A percentile compares a stretch with the other conserved stretches of the same genome.
phyloP scores from a whole-genome alignment of 139 green algal species.

The Chlorella sp. region DNA sequence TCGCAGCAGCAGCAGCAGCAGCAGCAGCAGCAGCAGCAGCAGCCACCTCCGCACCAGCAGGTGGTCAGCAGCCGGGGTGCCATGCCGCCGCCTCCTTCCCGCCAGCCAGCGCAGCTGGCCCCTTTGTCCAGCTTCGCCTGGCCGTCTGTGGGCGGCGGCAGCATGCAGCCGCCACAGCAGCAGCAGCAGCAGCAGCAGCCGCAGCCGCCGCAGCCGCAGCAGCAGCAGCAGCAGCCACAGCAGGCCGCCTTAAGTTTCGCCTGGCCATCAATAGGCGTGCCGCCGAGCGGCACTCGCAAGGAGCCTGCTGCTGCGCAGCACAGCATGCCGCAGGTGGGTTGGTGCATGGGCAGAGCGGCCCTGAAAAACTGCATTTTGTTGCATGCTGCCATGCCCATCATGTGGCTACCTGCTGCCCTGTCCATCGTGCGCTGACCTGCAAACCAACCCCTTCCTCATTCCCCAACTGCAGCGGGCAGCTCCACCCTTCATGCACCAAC shows the following conservation, averaged over 20 bases:
- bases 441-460: no score
- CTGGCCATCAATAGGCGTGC: neutral
- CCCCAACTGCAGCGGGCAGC: no score
- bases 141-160: neutral
- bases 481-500: no score
- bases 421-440: no score
- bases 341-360: no score
- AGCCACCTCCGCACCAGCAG: neutral
- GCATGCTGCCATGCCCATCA: no score
- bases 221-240: neutral
- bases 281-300: neutral
- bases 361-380: no score
- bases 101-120: neutral
- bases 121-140: slow-evolving; percentile 12
- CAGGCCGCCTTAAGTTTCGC: neutral
- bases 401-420: no score
- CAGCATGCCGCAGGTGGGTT: neutral
- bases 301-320: neutral
- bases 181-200: neutral
- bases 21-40: neutral
- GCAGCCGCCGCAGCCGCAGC: neutral
- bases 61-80: neutral
- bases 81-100: neutral
- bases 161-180: neutral
- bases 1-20: neutral